Evolutionary conservation across 1,284 basidiomycete genomes (phyloP).

Genomic region (Naganishia liquefaciens): DNA sequence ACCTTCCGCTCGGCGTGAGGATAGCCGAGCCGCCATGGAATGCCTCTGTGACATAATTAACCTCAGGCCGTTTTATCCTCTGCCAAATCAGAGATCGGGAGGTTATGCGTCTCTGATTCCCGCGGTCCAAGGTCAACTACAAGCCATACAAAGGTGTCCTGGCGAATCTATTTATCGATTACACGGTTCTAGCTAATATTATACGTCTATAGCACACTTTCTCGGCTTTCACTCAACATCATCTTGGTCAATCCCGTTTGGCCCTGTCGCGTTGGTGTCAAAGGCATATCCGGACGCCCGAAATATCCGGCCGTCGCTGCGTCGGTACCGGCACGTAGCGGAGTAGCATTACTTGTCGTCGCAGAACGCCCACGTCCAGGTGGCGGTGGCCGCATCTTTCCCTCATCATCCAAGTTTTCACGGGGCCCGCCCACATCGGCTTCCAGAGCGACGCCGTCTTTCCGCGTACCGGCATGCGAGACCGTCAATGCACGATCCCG

Average conservation of each 20-base stretch:
- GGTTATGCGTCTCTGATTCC: no score
- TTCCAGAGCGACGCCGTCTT: background rate
- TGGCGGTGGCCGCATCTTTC: background rate
- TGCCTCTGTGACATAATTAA: no score
- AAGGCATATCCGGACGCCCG: background rate
- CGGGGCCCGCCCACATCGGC: background rate
- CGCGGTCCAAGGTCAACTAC: no score
- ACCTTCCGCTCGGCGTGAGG: no score
- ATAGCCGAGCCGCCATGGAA: no score
- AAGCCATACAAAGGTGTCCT: no score
- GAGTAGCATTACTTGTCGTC: constrained; percentile 4
- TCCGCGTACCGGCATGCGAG: background rate
- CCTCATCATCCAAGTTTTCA: background rate
- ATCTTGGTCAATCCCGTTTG: background rate
- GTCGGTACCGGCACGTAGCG: background rate
- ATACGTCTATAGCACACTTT: background rate
- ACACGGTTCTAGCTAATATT: no score
- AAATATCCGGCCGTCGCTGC: no score
- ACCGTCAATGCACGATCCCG: constrained; percentile 23
- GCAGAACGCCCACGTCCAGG: background rate
- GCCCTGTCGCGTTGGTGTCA: background rate
- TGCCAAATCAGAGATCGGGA: no score
- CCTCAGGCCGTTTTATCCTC: no score
- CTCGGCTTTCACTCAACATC: constrained; percentile 3
- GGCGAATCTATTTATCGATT: no score